Evolutionary conservation across 2,329 filamentous ascomycete genomes (phyloP).

Genomic region (Alternaria tenuissima): DNA sequence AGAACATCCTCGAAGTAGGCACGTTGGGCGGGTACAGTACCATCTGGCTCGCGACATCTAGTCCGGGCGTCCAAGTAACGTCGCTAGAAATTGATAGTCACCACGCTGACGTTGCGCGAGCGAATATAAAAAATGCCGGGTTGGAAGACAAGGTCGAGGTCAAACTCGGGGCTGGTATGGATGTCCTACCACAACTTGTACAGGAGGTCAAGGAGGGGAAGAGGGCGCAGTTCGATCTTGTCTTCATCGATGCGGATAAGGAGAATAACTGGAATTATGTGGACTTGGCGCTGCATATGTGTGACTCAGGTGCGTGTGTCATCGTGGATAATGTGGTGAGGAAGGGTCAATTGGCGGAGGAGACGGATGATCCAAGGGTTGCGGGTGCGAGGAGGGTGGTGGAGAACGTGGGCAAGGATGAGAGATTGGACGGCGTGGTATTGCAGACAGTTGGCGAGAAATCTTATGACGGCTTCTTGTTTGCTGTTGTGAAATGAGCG

Average conservation of each 20-base stretch:
- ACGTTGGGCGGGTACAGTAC: conserved; percentile 64
- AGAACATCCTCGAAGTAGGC: conserved; percentile 61
- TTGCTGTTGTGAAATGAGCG: conserved; percentile 50
- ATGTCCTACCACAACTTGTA: conserved; percentile 53
- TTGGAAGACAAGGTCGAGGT: conserved; percentile 56
- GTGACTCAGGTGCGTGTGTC: conserved; percentile 53
- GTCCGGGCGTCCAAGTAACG: conserved; percentile 54
- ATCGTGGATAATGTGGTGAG: conserved; percentile 63
- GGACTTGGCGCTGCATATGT: conserved; percentile 55
- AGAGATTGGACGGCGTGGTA: conserved; percentile 53
- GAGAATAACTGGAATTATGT: conserved; percentile 61
- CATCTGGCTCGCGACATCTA: conserved; percentile 60
- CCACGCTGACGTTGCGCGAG: conserved; percentile 57
- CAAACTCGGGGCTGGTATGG: conserved; percentile 55
- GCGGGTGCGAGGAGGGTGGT: conserved; percentile 51
- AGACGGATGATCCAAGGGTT: conserved; percentile 34
- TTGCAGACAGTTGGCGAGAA: conserved; percentile 59
- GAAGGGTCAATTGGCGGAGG: conserved; percentile 49
- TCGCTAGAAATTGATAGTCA: conserved; percentile 61
- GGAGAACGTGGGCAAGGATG: conserved; percentile 54
- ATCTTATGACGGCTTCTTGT: conserved; percentile 58
- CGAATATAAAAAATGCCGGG: conserved; percentile 55
- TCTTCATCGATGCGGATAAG: conserved; percentile 64
- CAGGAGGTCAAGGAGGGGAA: conserved; percentile 53
- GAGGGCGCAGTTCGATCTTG: conserved; percentile 57